Conservation (phyloP, 495 filamentous ascomycete genomes). For the Mytilinidion resinicola region DNA sequence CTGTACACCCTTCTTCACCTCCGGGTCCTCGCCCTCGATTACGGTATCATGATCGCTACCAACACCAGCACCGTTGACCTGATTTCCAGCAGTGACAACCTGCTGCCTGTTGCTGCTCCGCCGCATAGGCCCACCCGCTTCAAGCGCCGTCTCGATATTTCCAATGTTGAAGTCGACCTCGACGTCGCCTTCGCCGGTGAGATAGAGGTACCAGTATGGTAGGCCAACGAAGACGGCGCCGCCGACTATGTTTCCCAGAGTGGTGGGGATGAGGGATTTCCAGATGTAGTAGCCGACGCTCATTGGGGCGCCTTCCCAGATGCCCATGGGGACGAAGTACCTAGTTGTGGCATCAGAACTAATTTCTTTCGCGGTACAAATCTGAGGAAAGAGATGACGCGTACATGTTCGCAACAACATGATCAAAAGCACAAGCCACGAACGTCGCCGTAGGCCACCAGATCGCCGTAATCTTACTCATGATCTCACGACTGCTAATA, state of each 20-base stretch:
- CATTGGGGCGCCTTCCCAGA: slow-evolving; percentile 49
- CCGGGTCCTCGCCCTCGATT: too few species aligned
- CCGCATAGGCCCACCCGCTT: too few species aligned
- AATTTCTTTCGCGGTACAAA: background rate
- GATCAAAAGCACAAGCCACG: slow-evolving; percentile 53
- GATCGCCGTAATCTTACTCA: slow-evolving; percentile 54
- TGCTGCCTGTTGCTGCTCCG: too few species aligned
- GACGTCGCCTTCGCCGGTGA: slow-evolving; percentile 17
- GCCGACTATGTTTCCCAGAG: slow-evolving; percentile 53
- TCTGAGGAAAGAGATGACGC: background rate
- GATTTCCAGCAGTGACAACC: too few species aligned
- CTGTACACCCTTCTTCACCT: too few species aligned
- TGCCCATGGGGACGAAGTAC: slow-evolving; percentile 46
- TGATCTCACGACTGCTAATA: slow-evolving; percentile 45
- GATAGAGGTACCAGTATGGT: slow-evolving; percentile 50
- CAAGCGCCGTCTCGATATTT: background rate
- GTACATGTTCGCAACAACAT: slow-evolving; percentile 59
- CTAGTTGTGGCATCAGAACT: slow-evolving; percentile 46
- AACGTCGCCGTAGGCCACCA: slow-evolving; percentile 60
- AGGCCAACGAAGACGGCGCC: slow-evolving; percentile 38
- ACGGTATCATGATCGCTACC: too few species aligned
- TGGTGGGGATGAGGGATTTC: slow-evolving; percentile 56
- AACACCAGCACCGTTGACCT: too few species aligned
- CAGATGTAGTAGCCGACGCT: slow-evolving; percentile 54
- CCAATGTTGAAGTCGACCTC: slow-evolving; percentile 1